phyloP scores from a whole-genome alignment of 106 monocot species.

The Dendrobium catenatum region DNA sequence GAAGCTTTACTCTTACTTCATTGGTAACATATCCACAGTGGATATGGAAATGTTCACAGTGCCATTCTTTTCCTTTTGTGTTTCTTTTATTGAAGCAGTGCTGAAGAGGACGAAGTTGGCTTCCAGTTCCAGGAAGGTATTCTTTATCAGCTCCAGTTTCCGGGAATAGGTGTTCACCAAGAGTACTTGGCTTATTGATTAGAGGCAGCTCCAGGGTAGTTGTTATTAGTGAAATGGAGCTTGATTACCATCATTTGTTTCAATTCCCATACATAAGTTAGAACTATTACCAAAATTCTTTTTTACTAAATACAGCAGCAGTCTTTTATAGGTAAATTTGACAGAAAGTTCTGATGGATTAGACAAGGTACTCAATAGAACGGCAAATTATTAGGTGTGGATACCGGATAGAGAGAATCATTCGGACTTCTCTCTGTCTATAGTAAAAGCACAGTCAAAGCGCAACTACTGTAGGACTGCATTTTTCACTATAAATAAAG shows the following conservation, averaged over 20 bases:
- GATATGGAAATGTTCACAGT: not conserved
- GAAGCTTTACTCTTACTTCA: not conserved
- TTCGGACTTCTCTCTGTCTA: no score
- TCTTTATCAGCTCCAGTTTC: not conserved
- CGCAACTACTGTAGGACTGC: no score
- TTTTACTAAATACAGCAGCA: no score
- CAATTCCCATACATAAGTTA: no score
- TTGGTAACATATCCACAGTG: not conserved
- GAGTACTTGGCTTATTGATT: not conserved
- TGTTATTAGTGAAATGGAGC: not conserved
- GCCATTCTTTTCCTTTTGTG: not conserved
- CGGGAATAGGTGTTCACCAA: not conserved
- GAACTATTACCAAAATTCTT: no score
- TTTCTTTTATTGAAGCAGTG: not conserved
- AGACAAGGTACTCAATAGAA: no score
- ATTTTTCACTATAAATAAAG: no score
- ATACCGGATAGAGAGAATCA: no score
- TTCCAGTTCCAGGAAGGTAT: not conserved
- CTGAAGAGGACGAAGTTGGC: not conserved
- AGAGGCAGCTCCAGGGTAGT: not conserved
- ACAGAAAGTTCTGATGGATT: no score
- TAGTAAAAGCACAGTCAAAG: no score
- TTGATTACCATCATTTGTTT: not conserved
- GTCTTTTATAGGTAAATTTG: no score
- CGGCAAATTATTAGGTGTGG: no score